A percentile compares a stretch with the other conserved stretches of the same genome.
Evolutionary conservation across 441 rosid species (phyloP).

Genomic region (Capsella rubella): DNA sequence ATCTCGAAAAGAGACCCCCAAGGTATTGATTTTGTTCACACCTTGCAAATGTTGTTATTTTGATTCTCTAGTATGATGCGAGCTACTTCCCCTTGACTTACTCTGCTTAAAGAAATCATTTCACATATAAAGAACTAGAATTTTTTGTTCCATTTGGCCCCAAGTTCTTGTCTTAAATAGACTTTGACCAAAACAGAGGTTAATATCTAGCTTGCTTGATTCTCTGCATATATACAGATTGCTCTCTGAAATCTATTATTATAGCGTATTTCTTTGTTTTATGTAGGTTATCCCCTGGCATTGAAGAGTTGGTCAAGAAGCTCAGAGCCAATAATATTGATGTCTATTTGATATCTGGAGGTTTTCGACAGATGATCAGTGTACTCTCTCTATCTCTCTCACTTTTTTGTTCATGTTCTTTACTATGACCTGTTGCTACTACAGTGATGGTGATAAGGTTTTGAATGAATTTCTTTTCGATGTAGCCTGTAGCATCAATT

Average conservation of each 20-base stretch:
- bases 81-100: constrained; percentile 13
- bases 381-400: constrained; percentile 50
- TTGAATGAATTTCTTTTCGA: constrained; percentile 8
- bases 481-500: constrained; percentile 88
- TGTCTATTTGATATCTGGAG: constrained; percentile 94
- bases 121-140: neutral
- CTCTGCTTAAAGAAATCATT: neutral
- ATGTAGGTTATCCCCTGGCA: constrained; percentile 88
- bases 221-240: constrained; percentile 24
- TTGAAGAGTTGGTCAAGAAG: constrained; percentile 77
- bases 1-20: constrained; percentile 78
- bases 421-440: constrained; percentile 9
- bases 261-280: constrained; percentile 27
- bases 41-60: neutral
- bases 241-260: constrained; percentile 5
- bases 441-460: constrained; percentile 22
- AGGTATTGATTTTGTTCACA: constrained; percentile 51
- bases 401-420: constrained; percentile 21
- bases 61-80: constrained; percentile 16
- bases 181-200: constrained; percentile 23
- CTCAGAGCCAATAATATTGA: constrained; percentile 68
- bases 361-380: constrained; percentile 97
- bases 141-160: neutral
- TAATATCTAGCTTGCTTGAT: constrained; percentile 29
- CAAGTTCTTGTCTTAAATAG: constrained; percentile 14